These are phyloP conservation scores for Umbelopsis sp. DNA, from an alignment of 192 early-diverging fungal species.

Conservation along the genomic window DNA sequence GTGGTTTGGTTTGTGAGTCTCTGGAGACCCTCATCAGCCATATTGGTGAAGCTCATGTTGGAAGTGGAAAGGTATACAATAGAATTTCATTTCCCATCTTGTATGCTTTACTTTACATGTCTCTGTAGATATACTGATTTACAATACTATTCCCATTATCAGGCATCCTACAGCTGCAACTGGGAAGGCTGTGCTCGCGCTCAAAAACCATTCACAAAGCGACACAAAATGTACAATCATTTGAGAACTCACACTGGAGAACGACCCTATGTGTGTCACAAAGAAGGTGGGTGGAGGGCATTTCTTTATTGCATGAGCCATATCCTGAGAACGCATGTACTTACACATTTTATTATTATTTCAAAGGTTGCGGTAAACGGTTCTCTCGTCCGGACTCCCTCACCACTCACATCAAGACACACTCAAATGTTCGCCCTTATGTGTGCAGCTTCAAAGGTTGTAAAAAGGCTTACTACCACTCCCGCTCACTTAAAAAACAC, in stretches of 20 bases:
- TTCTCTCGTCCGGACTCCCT: constrained; percentile 72
- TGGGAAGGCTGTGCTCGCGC: constrained; percentile 53
- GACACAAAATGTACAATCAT: constrained; percentile 74
- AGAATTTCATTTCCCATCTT: no score
- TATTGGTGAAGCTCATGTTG: constrained; percentile 54
- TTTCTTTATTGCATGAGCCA: no score
- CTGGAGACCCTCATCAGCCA: constrained; percentile 52
- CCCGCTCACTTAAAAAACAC: constrained; percentile 60
- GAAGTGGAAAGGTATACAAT: constrained; percentile 53
- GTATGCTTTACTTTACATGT: no score
- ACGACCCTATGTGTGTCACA: constrained; percentile 67
- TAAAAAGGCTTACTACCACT: constrained; percentile 63
- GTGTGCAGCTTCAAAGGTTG: constrained; percentile 52
- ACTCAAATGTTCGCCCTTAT: constrained; percentile 56
- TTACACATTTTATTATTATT: no score
- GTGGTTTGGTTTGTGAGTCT: constrained; percentile 43
- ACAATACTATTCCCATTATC: not conserved
- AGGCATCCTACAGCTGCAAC: constrained; percentile 53
- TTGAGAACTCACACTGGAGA: constrained; percentile 78
- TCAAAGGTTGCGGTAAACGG: constrained; percentile 60
- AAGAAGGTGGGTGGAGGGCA: constrained; percentile 32
- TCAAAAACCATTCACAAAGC: constrained; percentile 68
- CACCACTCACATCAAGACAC: constrained; percentile 59
- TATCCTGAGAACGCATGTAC: no score
- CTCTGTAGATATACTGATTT: no score